Conservation (phyloP, 257 asterid species). For the Nicotiana benthamiana region DNA sequence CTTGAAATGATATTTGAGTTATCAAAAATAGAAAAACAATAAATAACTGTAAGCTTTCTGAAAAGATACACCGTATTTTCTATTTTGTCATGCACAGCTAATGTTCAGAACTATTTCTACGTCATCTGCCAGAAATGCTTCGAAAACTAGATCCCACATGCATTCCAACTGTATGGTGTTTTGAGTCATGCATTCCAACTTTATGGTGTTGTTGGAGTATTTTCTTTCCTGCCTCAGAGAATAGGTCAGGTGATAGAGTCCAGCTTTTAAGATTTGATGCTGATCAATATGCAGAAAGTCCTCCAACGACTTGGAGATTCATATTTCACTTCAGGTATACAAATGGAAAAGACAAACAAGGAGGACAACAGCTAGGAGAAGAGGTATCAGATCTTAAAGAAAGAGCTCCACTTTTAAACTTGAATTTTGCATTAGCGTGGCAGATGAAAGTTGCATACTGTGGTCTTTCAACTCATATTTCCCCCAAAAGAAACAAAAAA, state of each 20-base stretch:
- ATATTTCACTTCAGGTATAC: neutral
- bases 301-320: neutral
- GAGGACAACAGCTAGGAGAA: neutral
- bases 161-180: neutral
- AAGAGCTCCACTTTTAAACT: slow-evolving; percentile 1
- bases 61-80: neutral
- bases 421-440: neutral
- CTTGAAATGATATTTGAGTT: neutral
- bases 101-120: neutral
- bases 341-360: neutral
- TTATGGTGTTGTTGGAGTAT: neutral
- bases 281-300: neutral
- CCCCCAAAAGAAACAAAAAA: neutral
- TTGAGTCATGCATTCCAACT: neutral
- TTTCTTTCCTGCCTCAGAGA: neutral
- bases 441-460: neutral
- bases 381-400: neutral
- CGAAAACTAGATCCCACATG: neutral
- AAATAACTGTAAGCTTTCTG: neutral
- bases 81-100: neutral
- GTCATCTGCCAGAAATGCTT: neutral
- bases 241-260: neutral
- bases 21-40: neutral
- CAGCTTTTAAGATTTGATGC: neutral
- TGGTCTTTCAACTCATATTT: neutral